Evolutionary conservation across 768 basidiomycete genomes (phyloP).

Genomic region (Zangia roseola): DNA sequence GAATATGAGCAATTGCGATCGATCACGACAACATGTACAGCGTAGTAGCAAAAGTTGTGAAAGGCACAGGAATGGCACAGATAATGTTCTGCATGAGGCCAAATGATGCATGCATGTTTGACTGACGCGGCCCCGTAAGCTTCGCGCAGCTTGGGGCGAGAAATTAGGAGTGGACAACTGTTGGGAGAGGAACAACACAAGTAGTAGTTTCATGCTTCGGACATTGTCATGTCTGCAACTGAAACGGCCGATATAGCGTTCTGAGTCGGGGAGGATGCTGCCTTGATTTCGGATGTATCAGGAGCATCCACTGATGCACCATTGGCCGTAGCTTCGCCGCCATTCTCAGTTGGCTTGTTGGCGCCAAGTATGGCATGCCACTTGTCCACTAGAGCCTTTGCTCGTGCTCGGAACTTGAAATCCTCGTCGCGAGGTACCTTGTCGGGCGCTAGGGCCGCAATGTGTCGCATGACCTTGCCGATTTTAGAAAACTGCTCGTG

Average conservation of each 20-base stretch:
- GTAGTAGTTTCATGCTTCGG: slow-evolving; percentile 34
- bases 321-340: slow-evolving; percentile 27
- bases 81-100: slow-evolving; percentile 18
- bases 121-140: slow-evolving; percentile 13
- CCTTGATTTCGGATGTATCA: slow-evolving; percentile 22
- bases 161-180: slow-evolving; percentile 12
- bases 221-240: slow-evolving; percentile 42
- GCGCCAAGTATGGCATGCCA: slow-evolving; percentile 41
- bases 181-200: slow-evolving; percentile 9
- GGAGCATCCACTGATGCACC: slow-evolving; percentile 23
- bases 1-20: slow-evolving; percentile 28
- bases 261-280: slow-evolving; percentile 21
- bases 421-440: slow-evolving; percentile 52
- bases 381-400: slow-evolving; percentile 45
- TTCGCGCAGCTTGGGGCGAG: neutral
- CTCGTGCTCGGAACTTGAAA: slow-evolving; percentile 51
- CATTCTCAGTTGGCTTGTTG: slow-evolving; percentile 33
- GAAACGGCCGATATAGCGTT: slow-evolving; percentile 30
- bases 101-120: slow-evolving; percentile 22
- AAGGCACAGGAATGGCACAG: slow-evolving; percentile 24
- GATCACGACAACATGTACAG: slow-evolving; percentile 31
- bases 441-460: slow-evolving; percentile 41
- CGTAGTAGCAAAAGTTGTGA: slow-evolving; percentile 17
- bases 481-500: slow-evolving; percentile 44
- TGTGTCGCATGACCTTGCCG: slow-evolving; percentile 62